Conservation (phyloP, 768 basidiomycete genomes). For the Pleurotus cornucopiae region DNA sequence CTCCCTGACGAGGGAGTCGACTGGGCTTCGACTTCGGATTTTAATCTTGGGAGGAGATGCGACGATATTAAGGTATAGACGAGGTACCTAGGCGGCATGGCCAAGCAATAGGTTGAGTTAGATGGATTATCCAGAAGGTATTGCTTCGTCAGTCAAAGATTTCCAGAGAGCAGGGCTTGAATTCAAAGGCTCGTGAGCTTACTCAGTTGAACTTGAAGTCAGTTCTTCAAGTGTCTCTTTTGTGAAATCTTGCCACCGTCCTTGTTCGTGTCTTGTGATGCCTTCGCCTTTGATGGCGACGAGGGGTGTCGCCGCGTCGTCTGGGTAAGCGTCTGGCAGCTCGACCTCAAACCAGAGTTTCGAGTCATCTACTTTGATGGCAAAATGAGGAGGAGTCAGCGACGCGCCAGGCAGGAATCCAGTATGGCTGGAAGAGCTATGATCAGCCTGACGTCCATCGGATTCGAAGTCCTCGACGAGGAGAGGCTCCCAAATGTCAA, state of each 20-base stretch:
- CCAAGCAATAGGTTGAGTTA: background rate
- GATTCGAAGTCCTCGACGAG: conserved; percentile 2
- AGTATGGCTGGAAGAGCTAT: conserved; percentile 3
- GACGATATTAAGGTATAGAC: conserved; percentile 55
- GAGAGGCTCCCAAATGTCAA: conserved; percentile 19
- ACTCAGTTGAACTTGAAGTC: conserved; percentile 27
- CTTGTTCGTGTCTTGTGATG: conserved; percentile 43
- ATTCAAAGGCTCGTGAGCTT: conserved; percentile 7
- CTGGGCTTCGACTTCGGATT: conserved; percentile 26
- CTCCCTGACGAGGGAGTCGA: too few species aligned
- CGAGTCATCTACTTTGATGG: conserved; percentile 24
- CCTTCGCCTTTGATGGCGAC: conserved; percentile 44
- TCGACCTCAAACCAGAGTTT: conserved; percentile 33
- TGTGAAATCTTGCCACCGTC: conserved; percentile 41
- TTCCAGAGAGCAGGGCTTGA: background rate
- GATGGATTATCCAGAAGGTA: too few species aligned
- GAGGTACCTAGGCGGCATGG: conserved; percentile 43
- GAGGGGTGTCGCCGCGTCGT: conserved; percentile 7
- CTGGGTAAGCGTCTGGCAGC: conserved; percentile 14
- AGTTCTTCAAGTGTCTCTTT: conserved; percentile 32
- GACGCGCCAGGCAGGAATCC: background rate
- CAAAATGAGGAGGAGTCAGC: conserved; percentile 27
- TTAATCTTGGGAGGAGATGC: conserved; percentile 54
- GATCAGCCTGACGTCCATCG: conserved; percentile 3
- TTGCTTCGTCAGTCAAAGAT: too few species aligned